A percentile compares a stretch with the other conserved stretches of the same genome.
These are phyloP conservation scores for Ramalina peruviana DNA, from an alignment of 495 filamentous ascomycete species.

Conservation along the genomic window DNA sequence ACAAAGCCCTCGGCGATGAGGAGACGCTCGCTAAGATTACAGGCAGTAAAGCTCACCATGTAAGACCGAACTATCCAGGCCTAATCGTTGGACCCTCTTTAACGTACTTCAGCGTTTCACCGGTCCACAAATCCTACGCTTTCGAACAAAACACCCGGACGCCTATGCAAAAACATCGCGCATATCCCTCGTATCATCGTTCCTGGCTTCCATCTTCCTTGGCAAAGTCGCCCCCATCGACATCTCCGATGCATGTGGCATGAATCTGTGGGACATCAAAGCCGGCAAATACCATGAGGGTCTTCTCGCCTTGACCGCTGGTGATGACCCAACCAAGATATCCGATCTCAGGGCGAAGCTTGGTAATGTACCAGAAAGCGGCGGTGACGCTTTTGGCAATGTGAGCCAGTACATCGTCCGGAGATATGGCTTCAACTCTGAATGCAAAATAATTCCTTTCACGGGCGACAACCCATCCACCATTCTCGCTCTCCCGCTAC, in stretches of 20 bases:
- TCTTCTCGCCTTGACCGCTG: slow-evolving; percentile 65
- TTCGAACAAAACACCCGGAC: slow-evolving; percentile 62
- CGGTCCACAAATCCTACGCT: slow-evolving; percentile 88
- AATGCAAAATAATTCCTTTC: slow-evolving; percentile 67
- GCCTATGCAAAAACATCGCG: slow-evolving; percentile 68
- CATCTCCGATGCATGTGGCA: slow-evolving; percentile 88
- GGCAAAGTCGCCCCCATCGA: slow-evolving; percentile 79
- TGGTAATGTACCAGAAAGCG: slow-evolving; percentile 64
- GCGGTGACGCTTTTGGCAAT: slow-evolving; percentile 60
- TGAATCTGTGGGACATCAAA: slow-evolving; percentile 91
- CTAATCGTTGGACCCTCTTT: neutral
- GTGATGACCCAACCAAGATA: slow-evolving; percentile 36
- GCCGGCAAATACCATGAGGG: slow-evolving; percentile 55
- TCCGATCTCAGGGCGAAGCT: slow-evolving; percentile 64
- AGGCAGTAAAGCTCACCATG: slow-evolving; percentile 88
- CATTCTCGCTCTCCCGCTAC: slow-evolving; percentile 77
- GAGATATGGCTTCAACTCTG: slow-evolving; percentile 61
- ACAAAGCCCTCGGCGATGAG: slow-evolving; percentile 48
- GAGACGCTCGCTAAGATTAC: slow-evolving; percentile 62
- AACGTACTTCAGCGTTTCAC: slow-evolving; percentile 63
- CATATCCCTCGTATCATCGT: slow-evolving; percentile 89
- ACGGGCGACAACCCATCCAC: slow-evolving; percentile 96
- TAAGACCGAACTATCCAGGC: slow-evolving; percentile 29
- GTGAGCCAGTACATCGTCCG: slow-evolving; percentile 63
- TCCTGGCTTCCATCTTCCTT: slow-evolving; percentile 82